phyloP scores from a whole-genome alignment of 768 basidiomycete species.

The Russula dissimulans region DNA sequence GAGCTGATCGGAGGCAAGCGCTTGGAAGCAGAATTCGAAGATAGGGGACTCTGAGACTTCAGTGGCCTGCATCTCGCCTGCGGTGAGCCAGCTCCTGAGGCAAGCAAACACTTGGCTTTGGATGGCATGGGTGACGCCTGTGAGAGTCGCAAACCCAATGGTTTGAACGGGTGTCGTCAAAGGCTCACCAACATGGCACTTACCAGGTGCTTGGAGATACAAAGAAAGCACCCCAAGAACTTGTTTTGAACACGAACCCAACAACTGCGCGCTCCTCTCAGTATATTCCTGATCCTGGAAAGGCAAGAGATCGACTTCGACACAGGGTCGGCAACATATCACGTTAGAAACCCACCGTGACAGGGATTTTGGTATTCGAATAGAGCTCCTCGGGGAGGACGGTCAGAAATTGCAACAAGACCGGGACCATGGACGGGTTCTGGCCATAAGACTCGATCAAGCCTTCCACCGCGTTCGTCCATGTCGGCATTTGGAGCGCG shows the following conservation, averaged over 20 bases:
- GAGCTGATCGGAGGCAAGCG: constrained; percentile 73
- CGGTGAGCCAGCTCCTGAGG: constrained; percentile 77
- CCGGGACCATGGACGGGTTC: constrained; percentile 74
- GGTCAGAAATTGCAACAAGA: constrained; percentile 82
- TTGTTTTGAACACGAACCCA: constrained; percentile 58
- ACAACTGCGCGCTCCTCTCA: constrained; percentile 48
- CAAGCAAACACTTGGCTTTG: constrained; percentile 80
- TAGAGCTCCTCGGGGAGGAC: constrained; percentile 84
- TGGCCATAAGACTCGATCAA: constrained; percentile 82
- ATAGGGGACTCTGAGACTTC: constrained; percentile 68
- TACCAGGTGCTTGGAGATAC: constrained; percentile 86
- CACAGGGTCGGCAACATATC: neutral
- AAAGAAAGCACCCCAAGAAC: constrained; percentile 73
- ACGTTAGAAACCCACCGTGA: constrained; percentile 56
- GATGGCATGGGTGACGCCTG: constrained; percentile 74
- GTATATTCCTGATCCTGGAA: constrained; percentile 66
- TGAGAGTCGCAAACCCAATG: neutral
- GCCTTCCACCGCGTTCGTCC: constrained; percentile 70
- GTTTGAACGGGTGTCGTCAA: neutral
- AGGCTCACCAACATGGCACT: constrained; percentile 22
- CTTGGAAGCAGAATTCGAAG: constrained; percentile 75
- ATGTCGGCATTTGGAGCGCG: constrained; percentile 79
- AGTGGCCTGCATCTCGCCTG: constrained; percentile 67
- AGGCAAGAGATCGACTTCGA: neutral
- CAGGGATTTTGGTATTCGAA: constrained; percentile 76